Base-by-base conservation (phyloP, 1,284 basidiomycete genomes). In the Mycosarcoma maydis region DNA sequence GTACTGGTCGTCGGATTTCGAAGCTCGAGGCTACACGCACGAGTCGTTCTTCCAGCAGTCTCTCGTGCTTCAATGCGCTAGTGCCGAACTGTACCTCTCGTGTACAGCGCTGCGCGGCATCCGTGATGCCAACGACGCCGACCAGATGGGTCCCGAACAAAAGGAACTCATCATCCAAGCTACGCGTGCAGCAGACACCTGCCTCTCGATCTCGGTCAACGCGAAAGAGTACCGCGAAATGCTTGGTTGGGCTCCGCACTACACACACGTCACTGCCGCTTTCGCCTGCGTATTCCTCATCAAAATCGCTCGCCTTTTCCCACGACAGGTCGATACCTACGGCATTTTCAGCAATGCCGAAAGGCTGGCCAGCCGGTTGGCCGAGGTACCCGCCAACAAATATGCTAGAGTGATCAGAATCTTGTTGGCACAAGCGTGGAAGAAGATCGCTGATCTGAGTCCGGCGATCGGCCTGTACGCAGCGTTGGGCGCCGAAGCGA, bases 101-200 rank as follows among this genome's bases (percentile, higher is more conserved):
- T 95, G 93, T 77, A 90, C 94, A 6, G 92, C 92, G 9, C 85
- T 96, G 32, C 88, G 93, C 53, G 93, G 93, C 9, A 71, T 71
- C 32, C 32, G 53, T 6, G 58, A 71, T 26, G 61, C 68, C 6
- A 90, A 90, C 34, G 88, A 90, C 10, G 95, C 92, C 90, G 92
- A 95, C 76, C 94, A 92, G 83, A 93, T 95, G 89, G 88, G 91
- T 1, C 91, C 91, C 58, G 93, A 94, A 78, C 93, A 95, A 80
- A 88, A 91, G 29, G 92, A 95, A 80, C 86, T 96, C 38, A 93
- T 93, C 7, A 93, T 95, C 85, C 90, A 93, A 76, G 93, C 92
- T 8, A 94, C 94, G 82, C 90, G 94, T 73, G 91, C 92, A 0
- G 93, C 93, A 2, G 88, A 90, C 46, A 89, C 88, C 53, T 94